Conservation (phyloP, 2,329 filamentous ascomycete genomes). For the Ascochyta clinopodiicola region DNA sequence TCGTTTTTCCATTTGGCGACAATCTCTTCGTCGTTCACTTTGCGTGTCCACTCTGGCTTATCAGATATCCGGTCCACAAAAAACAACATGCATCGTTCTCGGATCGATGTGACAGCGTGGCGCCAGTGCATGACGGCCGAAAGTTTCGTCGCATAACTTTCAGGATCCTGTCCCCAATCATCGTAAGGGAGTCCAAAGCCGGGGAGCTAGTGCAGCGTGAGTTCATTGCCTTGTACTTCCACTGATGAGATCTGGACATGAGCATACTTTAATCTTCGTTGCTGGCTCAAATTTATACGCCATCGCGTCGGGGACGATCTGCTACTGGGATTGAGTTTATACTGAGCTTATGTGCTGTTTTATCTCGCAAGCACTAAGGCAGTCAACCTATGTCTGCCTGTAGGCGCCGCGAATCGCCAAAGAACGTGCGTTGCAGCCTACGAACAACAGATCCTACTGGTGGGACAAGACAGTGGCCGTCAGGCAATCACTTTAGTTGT, state of each 20-base stretch:
- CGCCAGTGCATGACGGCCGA: slow-evolving; percentile 7
- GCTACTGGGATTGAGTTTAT: background rate
- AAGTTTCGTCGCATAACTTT: background rate
- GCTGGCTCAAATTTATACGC: background rate
- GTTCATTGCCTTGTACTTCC: slow-evolving; percentile 34
- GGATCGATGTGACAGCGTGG: slow-evolving; percentile 31
- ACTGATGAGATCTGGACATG: background rate
- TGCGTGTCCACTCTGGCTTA: slow-evolving; percentile 48
- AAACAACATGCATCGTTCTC: slow-evolving; percentile 47
- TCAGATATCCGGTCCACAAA: slow-evolving; percentile 51
- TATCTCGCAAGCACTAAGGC: background rate
- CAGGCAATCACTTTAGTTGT: background rate
- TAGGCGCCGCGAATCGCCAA: background rate
- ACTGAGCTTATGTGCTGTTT: background rate
- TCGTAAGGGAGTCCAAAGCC: slow-evolving; percentile 6
- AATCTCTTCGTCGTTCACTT: slow-evolving; percentile 44
- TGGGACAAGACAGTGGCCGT: background rate
- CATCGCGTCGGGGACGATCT: background rate
- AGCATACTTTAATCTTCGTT: background rate
- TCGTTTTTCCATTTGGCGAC: slow-evolving; percentile 27
- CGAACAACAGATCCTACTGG: background rate
- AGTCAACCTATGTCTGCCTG: background rate
- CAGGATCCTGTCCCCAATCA: background rate
- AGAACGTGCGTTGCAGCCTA: slow-evolving; percentile 1
- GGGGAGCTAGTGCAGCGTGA: slow-evolving; percentile 10